Evolutionary conservation across 2,329 filamentous ascomycete genomes (phyloP), one percentile per base, ranked within the genome.

Genomic region (Clonostachys solani): DNA sequence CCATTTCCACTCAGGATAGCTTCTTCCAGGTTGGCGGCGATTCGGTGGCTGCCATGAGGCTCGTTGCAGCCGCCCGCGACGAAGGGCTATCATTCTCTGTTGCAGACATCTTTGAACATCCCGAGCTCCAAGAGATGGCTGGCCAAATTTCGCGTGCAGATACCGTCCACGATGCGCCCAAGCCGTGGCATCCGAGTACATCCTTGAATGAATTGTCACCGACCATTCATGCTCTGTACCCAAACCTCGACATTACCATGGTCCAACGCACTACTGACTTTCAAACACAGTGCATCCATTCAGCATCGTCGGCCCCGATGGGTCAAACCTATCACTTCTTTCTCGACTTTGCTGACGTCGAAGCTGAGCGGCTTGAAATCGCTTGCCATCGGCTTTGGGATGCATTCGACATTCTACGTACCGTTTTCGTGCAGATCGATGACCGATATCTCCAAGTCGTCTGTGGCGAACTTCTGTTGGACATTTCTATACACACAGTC

Each of bases 11-110:
- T 4, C 62, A 71, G 10, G 66, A 73, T 49, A 72, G 68, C 53
- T 76, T 77, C 55, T 73, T 76, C 59, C 62, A 62, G 2, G 58
- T 74, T 0, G 73, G 73, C 10, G 73, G 73, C 23, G 71, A 75
- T 51, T 75, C 73, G 0, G 62, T 75, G 5, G 47, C 62, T 3
- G 72, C 73, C 2, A 78, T 77, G 69, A 69, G 66, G 45, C 68
- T 51, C 57, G 52, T 53, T 4, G 46, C 50, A 2, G 49, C 61
- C 16, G 66, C 68, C 6, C 59, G 70, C 35, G 57, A 61, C 15
- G 56, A 65, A 16, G 64, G 62, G 1, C 47, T 73, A 19, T 46
- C 55, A 3, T 41, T 76, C 19, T 67, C 60, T 7, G 73, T 75
- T 1, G 63, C 69, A 1, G 61, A 69, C 18, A 66, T 74, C 33